phyloP scores from a whole-genome alignment of 148 eudicot species.

The Arbutus unedo region DNA sequence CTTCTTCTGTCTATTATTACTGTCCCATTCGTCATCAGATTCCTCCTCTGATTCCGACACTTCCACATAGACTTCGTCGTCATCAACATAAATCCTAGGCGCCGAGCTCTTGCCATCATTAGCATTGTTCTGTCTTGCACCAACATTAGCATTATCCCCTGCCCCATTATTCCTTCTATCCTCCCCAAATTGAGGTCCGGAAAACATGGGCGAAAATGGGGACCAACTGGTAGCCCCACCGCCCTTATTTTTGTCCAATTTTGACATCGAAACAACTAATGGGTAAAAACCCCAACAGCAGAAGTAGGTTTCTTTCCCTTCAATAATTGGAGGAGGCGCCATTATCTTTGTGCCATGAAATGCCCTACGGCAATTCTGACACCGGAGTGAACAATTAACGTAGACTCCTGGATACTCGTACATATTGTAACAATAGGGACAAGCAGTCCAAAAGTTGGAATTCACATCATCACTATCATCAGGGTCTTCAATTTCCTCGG shows the following conservation, averaged over 20 bases:
- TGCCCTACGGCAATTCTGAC: slow-evolving; percentile 77
- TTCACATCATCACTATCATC: slow-evolving; percentile 15
- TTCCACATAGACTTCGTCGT: slow-evolving; percentile 36
- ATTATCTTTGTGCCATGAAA: slow-evolving; percentile 66
- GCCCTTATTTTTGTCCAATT: slow-evolving; percentile 46
- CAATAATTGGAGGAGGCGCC: slow-evolving; percentile 52
- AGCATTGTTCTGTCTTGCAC: slow-evolving; percentile 12
- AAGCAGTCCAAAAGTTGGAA: slow-evolving; percentile 74
- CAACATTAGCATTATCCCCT: neutral
- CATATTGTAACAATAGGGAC: slow-evolving; percentile 76
- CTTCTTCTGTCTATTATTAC: slow-evolving; percentile 30
- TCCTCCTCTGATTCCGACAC: slow-evolving; percentile 51
- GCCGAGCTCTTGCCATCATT: slow-evolving; percentile 9
- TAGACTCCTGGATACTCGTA: slow-evolving; percentile 63
- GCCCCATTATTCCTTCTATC: neutral
- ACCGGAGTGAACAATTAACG: slow-evolving; percentile 62
- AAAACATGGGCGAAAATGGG: slow-evolving; percentile 72
- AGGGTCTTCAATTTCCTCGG: slow-evolving; percentile 7
- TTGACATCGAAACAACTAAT: slow-evolving; percentile 58
- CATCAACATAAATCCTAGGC: slow-evolving; percentile 53
- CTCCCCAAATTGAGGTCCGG: slow-evolving; percentile 27
- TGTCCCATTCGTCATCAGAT: slow-evolving; percentile 60
- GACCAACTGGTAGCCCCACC: slow-evolving; percentile 53
- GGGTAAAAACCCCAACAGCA: slow-evolving; percentile 91
- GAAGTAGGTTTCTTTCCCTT: slow-evolving; percentile 43